Percentiles rank a stretch among this genome's conserved stretches.
phyloP scores from a whole-genome alignment of 208 protist species.

The Polymyxa betae region DNA sequence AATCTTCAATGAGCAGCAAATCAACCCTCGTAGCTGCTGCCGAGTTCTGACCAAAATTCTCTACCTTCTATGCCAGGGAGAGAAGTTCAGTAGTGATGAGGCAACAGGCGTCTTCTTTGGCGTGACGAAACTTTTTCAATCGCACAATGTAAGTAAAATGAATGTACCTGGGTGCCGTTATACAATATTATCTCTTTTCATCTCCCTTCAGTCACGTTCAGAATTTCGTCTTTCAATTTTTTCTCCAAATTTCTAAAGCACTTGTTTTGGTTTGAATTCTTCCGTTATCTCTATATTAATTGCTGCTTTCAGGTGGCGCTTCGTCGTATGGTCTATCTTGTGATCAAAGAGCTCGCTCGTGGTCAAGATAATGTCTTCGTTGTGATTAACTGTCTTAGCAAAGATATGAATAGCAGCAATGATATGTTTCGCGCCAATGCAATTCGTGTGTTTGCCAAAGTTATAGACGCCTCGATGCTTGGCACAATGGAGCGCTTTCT shows the following conservation, averaged over 20 bases:
- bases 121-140: constrained; percentile 96
- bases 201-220: neutral
- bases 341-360: constrained; percentile 94
- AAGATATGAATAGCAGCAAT: constrained; percentile 90
- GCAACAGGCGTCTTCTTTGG: constrained; percentile 97
- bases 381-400: constrained; percentile 80
- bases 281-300: neutral
- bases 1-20: constrained; percentile 54
- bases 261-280: neutral
- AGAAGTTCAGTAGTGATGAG: constrained; percentile 86
- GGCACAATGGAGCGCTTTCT: constrained; percentile 91
- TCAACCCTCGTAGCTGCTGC: constrained; percentile 55
- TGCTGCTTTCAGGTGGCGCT: constrained; percentile 78
- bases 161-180: neutral
- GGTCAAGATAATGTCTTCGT: constrained; percentile 84
- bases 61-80: constrained; percentile 89
- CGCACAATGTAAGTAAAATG: constrained; percentile 77
- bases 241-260: neutral
- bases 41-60: constrained; percentile 89
- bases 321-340: constrained; percentile 92
- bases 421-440: constrained; percentile 81
- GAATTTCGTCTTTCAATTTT: neutral
- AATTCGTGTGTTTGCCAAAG: constrained; percentile 82
- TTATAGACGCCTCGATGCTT: constrained; percentile 87
- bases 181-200: neutral